Evolutionary conservation across 257 asterid species (phyloP), one percentile per base, ranked within the genome.

Genomic region (Primulina tabacum): DNA sequence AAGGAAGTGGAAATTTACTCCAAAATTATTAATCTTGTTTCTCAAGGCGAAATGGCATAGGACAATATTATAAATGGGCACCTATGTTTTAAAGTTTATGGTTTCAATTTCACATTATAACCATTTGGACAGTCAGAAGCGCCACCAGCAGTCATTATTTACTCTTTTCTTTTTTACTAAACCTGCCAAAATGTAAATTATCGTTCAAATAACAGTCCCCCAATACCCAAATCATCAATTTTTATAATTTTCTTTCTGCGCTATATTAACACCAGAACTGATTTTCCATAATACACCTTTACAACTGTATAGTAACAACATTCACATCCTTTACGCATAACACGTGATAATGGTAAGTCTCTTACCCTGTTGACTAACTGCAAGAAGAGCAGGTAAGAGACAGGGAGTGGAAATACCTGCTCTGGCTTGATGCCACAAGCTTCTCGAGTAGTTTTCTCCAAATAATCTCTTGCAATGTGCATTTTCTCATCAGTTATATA

Each of bases 391-490:
- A 52, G 3, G 70, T 9, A 65, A 60, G 64, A 65, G 71, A 20
- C 59, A 67, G 60, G 17, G 47, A 28, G 57, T 21, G 16, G 2
- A 50, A 30, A 64, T 58, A 94, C 99, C 91, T 89, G 97, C 78
- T 89, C 97, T 50, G 95, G 93, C 79, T 84, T 91, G 81, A 94
- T 89, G 74, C 97, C 99, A 81, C 99, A 91, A 60, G 96, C 84
- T 76, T 91, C 97, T 74, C 92, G 90, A 71, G 99, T 91, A 29
- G 82, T 52, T 81, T 89, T 94, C 90, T 91, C 99, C 81, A 94
- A 84, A 83, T 91, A 94, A 80, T 89, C 97, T 73, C 96, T 81
- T 18, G 99, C 97, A 75, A 94, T 94, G 85, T 91, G 99, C 95
- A 89, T 79, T 81, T 94, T 91, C 90, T 94, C 99, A 73, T 94